Base-by-base conservation (phyloP, 805 yeast species). In the Saturnispora kantuleensis region DNA sequence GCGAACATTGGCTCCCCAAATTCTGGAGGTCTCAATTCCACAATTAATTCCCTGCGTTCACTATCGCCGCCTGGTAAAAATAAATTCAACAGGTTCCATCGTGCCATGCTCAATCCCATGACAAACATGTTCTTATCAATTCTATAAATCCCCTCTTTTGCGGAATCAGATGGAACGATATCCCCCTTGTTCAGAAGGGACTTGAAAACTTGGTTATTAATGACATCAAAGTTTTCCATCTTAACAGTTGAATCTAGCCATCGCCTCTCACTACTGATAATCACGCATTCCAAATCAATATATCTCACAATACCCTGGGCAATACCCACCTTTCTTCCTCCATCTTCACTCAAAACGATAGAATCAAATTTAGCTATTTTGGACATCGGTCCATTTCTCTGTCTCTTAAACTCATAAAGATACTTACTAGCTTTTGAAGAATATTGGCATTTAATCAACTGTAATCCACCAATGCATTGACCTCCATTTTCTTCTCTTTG, bases 61-160 rank as follows among this genome's bases (percentile, higher is more conserved):
- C 50, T 55, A 47, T 76, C 81, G n/a, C 62, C 65, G 2, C 60
- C 65, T 1, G 69, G 59, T 31, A 77, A 54, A 54, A 90, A 80
- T 38, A 90, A 59, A 49, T 83, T 79, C 46, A 88, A 59, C 4
- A 93, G 50, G 56, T 90, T 93, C 60, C 65, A 84, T 38, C 96
- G 66, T 0, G 96, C 88, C 31, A 81, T 56, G 0, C 86, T 76
- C 69, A 89, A 70, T 0, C 89, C 88, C 52, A 76, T 79, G 45
- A 76, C 81, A 63, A 79, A 73, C 39, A 81, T 88, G 61, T 88
- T 94, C 56, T 77, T 79, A 58, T 90, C 97, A 21, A 89, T 69
- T 45, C 97, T 68, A 51, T 75, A 87, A 21, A 46, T 61, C 12
- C 48, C 55, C 9, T 40, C 28, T 8, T 26, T 36, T 5, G 50